Percentiles rank a stretch among this genome's conserved stretches.
phyloP scores from a whole-genome alignment of 192 early-diverging fungal species.

The Linnemannia zychae region DNA sequence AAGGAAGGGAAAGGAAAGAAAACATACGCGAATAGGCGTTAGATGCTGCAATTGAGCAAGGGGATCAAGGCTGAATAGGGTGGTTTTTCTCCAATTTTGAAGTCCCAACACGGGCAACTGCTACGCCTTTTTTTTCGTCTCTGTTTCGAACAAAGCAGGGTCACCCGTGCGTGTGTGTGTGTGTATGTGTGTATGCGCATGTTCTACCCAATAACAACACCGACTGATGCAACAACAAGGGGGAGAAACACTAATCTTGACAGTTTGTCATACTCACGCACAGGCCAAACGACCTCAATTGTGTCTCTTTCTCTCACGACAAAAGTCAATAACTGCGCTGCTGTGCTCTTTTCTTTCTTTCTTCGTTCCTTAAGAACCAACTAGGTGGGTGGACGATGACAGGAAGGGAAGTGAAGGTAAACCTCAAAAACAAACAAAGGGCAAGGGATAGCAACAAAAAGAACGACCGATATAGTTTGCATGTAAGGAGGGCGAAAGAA shows the following conservation, averaged over 20 bases:
- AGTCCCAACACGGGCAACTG: neutral
- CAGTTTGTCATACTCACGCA: neutral
- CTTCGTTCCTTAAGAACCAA: neutral
- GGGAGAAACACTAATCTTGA: neutral
- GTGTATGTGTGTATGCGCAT: no score
- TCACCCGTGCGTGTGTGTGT: neutral
- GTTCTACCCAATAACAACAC: neutral
- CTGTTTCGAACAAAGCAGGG: neutral
- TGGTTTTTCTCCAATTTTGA: neutral
- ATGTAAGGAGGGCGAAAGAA: slow-evolving; percentile 2
- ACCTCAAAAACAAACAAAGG: neutral
- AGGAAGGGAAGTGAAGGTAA: neutral
- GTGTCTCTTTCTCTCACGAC: no score
- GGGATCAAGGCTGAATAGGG: neutral
- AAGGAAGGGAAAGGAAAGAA: neutral
- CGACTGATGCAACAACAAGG: neutral
- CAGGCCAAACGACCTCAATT: neutral
- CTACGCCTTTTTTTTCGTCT: neutral
- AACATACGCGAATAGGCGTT: neutral
- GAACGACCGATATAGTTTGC: neutral
- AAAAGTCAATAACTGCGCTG: neutral
- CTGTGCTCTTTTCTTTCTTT: neutral
- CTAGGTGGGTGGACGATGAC: neutral
- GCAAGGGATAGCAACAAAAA: neutral
- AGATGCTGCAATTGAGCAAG: neutral